phyloP scores from a whole-genome alignment of 805 yeast species.

The Metschnikowia arizonensis region DNA sequence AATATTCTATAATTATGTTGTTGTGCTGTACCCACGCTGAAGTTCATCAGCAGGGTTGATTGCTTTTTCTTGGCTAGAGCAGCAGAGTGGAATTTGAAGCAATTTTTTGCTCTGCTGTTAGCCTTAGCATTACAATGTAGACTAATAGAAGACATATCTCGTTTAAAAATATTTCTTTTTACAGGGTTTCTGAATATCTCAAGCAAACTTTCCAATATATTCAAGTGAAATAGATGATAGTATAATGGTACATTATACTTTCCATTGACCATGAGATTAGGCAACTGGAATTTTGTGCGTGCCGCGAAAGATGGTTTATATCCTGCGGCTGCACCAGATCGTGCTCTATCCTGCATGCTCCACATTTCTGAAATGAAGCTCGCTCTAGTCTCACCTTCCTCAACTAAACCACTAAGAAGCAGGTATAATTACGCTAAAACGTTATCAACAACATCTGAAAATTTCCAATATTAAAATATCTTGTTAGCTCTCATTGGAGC shows the following conservation, averaged over 20 bases:
- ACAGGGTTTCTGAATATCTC: no score
- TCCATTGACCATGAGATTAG: not conserved
- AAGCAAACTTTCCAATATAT: no score
- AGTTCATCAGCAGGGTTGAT: not conserved
- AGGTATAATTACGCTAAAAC: not conserved
- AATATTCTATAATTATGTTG: no score
- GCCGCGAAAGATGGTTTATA: constrained; percentile 2
- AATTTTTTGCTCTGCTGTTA: no score
- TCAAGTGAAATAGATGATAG: not conserved
- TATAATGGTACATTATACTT: not conserved
- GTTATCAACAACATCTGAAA: not conserved
- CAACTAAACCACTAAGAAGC: not conserved
- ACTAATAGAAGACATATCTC: not conserved
- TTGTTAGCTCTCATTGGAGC: not conserved
- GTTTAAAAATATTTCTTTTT: no score
- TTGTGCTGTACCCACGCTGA: no score
- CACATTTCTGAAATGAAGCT: constrained; percentile 3
- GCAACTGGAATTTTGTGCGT: not conserved
- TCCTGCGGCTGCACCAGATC: constrained; percentile 5
- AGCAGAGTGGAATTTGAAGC: not conserved
- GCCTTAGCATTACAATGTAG: not conserved
- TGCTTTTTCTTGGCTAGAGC: not conserved
- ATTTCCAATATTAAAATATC: not conserved
- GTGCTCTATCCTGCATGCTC: constrained; percentile 6
- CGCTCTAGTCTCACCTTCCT: not conserved